Base-by-base conservation (phyloP, 192 early-diverging fungal genomes). In the Coemansia sp. region DNA sequence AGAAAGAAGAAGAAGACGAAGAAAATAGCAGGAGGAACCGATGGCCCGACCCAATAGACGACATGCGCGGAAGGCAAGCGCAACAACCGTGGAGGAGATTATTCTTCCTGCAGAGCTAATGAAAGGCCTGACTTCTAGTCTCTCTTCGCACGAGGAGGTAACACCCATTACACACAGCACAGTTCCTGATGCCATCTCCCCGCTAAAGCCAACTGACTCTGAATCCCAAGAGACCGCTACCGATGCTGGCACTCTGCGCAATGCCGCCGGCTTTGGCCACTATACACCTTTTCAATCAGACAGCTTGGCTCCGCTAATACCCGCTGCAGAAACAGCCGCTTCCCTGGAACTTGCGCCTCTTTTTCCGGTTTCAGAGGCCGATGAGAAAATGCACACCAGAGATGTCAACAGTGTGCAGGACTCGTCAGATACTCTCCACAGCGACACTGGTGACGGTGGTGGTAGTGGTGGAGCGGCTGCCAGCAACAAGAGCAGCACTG, bases 41-140 rank as follows among this genome's bases (percentile, higher is more conserved):
- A 80, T 80, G 78, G 41, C 78, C 15, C 78, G 73, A 18, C 78
- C 73, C 3, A 51, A 49, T 47, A 65, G 78, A 65, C 40, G 72
- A 39, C 78, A 80, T 69, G 78, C 78, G 40, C 78, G 78, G 16
- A 80, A 80, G 57, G 78, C 78, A 21, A 80, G 78, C 36, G 78
- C 78, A 36, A 80, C 78, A 13, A 80, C 78, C 15, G 78, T 73
- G 16, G 78, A 80, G 65, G 78, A 80, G 21, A 80, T 80, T 42
- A 59, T 80, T 64, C 73, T 81, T 13, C 78, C 78, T n/a, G 64
- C 60, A 6, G 78, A 81, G 74, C 78, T 81, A 8, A 81, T 76
- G 73, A 65, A 59, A 22, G 78, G 74, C 39, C 71, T 81, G 41
- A 81, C 78, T 40, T 72, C 73, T 18, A 67, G 46, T 10, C 59